Base-by-base conservation (phyloP, 176 grass and related monocot species). In the Melocanna baccifera region DNA sequence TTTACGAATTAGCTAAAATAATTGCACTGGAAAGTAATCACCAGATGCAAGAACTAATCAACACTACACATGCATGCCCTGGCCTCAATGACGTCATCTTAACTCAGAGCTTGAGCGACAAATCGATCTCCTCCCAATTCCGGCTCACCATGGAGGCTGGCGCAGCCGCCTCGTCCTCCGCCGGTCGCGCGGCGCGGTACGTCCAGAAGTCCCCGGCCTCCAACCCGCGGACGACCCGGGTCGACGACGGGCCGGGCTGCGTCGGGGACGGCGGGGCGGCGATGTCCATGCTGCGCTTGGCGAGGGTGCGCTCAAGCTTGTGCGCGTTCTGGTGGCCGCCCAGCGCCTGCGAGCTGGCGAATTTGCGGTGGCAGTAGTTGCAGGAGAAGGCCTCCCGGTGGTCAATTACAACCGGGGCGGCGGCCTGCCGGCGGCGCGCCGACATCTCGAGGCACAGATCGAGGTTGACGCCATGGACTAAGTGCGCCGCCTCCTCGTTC, bases 311-410 rank as follows among this genome's bases (percentile, higher is more conserved):
- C 89, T 98, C 96, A 42, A 91, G 96, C 88, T 95, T 98, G 92
- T 98, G 96, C 48, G 93, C 96, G 90, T 98, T 98, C 87, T 98
- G 96, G 91, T 98, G 96, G 22, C 96, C 96, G 59, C 93, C 96
- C 45, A 98, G 91, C 34, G 96, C 96, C 79, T 98, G 96, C 2
- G 96, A 95, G 79, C 89, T 98, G 79, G 77, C 85, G 93, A 98
- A 98, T 57, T 83, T 86, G 29, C 93, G 83, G 14, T 92, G 86
- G 76, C 96, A 98, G 79, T 95, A 98, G 91, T 92, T 95, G 93
- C 96, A 98, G n/a, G 93, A 81, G 89, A 98, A 98, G 72, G 86
- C 26, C 56, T 86, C 80, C 11, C 20, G 30, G 12, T 4, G 41
- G 84, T 32, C 64, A 41, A 11, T 52, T 19, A 52, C 3, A 19